These are phyloP conservation scores for Sporisorium exsertum DNA, from an alignment of 1,284 basidiomycete species.

Conservation along the genomic window DNA sequence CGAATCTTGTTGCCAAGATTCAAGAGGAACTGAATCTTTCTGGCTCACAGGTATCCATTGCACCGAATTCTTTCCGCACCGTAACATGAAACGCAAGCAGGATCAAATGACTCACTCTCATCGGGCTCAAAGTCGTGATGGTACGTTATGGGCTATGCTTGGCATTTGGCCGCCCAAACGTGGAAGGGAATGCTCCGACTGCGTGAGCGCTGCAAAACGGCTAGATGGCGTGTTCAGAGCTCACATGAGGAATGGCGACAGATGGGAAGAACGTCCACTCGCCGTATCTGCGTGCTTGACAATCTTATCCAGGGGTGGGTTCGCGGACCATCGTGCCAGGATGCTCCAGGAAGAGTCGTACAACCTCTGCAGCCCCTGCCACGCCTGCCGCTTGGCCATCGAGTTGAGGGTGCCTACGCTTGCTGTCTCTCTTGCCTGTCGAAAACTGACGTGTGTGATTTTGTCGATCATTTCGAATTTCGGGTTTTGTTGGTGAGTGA, in stretches of 20 bases:
- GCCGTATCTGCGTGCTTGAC: background rate
- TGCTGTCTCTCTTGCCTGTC: background rate
- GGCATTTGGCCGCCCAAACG: background rate
- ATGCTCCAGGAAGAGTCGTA: slow-evolving; percentile 27
- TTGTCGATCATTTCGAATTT: slow-evolving; percentile 2
- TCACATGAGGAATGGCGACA: background rate
- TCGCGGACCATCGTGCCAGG: slow-evolving; percentile 23
- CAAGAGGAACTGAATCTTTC: too few relatives aligned
- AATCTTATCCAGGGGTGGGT: background rate
- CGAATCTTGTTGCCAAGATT: too few relatives aligned
- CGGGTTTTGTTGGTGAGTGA: background rate
- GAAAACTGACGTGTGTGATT: slow-evolving; percentile 15
- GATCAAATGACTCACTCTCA: background rate
- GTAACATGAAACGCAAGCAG: too few relatives aligned
- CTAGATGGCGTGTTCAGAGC: background rate
- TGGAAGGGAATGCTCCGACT: background rate
- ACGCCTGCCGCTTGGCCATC: slow-evolving; percentile 1
- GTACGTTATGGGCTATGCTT: background rate
- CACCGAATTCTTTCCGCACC: too few relatives aligned
- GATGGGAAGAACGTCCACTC: background rate
- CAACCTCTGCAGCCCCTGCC: slow-evolving; percentile 27
- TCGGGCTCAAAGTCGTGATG: too few relatives aligned
- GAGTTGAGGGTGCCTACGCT: background rate
- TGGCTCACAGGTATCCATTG: too few relatives aligned
- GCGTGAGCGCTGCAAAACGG: background rate